phyloP scores from a whole-genome alignment of 495 filamentous ascomycete species.

The Oidiodendron maius region DNA sequence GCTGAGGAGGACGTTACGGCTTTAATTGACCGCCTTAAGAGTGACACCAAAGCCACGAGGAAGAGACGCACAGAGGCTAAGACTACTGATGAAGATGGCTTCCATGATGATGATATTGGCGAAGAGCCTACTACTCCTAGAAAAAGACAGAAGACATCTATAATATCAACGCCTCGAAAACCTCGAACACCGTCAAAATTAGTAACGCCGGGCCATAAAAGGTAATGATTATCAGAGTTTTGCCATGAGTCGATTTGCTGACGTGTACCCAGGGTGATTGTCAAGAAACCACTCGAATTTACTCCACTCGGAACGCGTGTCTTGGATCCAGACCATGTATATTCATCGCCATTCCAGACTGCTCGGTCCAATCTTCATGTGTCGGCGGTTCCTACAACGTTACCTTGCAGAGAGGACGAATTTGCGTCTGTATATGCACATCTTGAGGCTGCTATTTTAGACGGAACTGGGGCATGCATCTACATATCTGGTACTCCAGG shows the following conservation, averaged over 20 bases:
- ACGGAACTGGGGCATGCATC: slow-evolving; percentile 89
- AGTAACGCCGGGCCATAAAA: slow-evolving; percentile 68
- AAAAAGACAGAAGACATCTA: slow-evolving; percentile 36
- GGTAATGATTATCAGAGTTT: slow-evolving; percentile 29
- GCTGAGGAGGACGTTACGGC: slow-evolving; percentile 51
- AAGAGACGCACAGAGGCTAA: slow-evolving; percentile 40
- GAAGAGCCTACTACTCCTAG: slow-evolving; percentile 33
- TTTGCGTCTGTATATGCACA: slow-evolving; percentile 89
- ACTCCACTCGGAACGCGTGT: slow-evolving; percentile 86
- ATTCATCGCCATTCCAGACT: slow-evolving; percentile 86
- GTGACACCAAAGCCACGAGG: slow-evolving; percentile 64
- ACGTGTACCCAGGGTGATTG: slow-evolving; percentile 48
- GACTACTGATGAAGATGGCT: slow-evolving; percentile 19
- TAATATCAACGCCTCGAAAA: slow-evolving; percentile 54
- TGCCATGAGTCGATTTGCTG: slow-evolving; percentile 5
- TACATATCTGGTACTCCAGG: slow-evolving; percentile 99
- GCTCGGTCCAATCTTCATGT: slow-evolving; percentile 89
- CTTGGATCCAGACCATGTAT: slow-evolving; percentile 68
- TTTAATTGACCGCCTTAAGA: slow-evolving; percentile 59
- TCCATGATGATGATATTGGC: slow-evolving; percentile 37
- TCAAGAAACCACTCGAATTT: slow-evolving; percentile 92
- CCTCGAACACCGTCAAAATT: slow-evolving; percentile 48
- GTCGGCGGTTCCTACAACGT: slow-evolving; percentile 77
- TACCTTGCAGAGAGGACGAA: slow-evolving; percentile 90
- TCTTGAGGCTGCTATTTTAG: slow-evolving; percentile 89